A percentile compares a stretch with the other conserved stretches of the same genome.
phyloP scores from a whole-genome alignment of 305 asterid genomes.

The Ilex paraguariensis region DNA sequence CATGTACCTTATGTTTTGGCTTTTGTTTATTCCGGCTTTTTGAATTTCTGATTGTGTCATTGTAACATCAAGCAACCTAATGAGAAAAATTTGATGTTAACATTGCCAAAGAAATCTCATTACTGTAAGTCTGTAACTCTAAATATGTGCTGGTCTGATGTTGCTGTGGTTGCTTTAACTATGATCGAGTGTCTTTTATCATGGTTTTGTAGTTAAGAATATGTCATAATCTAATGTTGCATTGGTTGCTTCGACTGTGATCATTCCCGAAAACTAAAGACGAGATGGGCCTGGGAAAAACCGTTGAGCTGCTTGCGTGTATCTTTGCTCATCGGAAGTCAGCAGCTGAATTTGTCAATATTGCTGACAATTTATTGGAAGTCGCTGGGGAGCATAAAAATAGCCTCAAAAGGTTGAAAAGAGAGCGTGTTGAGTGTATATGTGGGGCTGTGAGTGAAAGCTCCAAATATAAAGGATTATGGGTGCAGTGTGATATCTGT shows the following conservation, averaged over 20 bases:
- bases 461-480: conserved; percentile 67
- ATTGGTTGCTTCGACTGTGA: conserved; percentile 24
- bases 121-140: too few species aligned
- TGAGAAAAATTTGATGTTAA: too few species aligned
- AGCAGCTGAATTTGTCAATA: conserved; percentile 42
- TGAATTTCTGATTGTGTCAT: too few species aligned
- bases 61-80: too few species aligned
- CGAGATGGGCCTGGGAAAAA: conserved; percentile 99
- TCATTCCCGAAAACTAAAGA: conserved; percentile 44
- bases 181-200: conserved; percentile 1
- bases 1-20: too few species aligned
- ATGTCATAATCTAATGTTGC: conserved; percentile 22
- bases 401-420: conserved; percentile 60
- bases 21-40: too few species aligned
- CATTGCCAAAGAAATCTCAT: too few species aligned
- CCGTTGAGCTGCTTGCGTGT: conserved; percentile 94
- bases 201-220: conserved; percentile 2
- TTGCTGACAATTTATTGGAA: conserved; percentile 31
- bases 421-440: conserved; percentile 91
- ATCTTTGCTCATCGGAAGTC: conserved; percentile 68
- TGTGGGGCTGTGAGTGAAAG: conserved; percentile 94
- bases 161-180: conserved; percentile 5
- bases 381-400: conserved; percentile 35
- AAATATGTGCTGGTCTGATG: too few species aligned
- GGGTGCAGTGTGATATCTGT: conserved; percentile 97